Base-by-base conservation (phyloP, 2,329 filamentous ascomycete genomes). In the Microcyclospora pomicola region DNA sequence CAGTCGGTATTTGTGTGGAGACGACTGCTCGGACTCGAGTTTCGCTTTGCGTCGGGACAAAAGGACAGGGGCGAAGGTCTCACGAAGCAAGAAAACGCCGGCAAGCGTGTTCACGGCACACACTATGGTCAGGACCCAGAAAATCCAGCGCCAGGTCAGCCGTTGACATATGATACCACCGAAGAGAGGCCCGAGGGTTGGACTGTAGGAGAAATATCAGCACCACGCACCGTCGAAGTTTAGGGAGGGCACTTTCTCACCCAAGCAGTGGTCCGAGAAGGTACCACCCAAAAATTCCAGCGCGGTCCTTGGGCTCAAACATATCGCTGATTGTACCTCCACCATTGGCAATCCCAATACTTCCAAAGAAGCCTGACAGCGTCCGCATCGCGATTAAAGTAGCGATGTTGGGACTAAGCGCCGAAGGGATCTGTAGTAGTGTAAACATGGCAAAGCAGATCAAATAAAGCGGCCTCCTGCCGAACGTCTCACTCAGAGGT, bases 281-380 rank as follows among this genome's bases (percentile, higher is more conserved):
- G 43, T 67, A 67, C 59, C 61, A 66, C 2, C 63, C 63, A 41
- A 66, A 65, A 0, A 68, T 57, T 4, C 61, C 59, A 9, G 65
- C 67, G 42, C 68, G 51, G 41, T 68, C 56, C 15, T 50, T 58
- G 0, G 65, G 62, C 15, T 58, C 46, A 39, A 69, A 71, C 66
- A 71, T 70, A 37, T 71, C 68, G 34, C 54, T 60, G n/a, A 71
- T 66, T 0, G 63, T 69, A 1, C 67, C 67, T 6, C 68, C 68
- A 1, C 69, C 68, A 49, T 68, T 69, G 0, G 67, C 64, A 34
- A 69, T 64, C 0, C 64, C 65, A 0, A 71, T 61, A 43, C 61
- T 65, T 1, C 67, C 67, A 46, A 69, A 70, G 51, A 70, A 69
- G 4, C 67, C 67, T 2, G 62, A 49, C 3, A 70, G 40, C 2